A percentile compares a stretch with the other conserved stretches of the same genome.
Conservation (phyloP, 1,284 basidiomycete species). For the Microbotryum intermedium region DNA sequence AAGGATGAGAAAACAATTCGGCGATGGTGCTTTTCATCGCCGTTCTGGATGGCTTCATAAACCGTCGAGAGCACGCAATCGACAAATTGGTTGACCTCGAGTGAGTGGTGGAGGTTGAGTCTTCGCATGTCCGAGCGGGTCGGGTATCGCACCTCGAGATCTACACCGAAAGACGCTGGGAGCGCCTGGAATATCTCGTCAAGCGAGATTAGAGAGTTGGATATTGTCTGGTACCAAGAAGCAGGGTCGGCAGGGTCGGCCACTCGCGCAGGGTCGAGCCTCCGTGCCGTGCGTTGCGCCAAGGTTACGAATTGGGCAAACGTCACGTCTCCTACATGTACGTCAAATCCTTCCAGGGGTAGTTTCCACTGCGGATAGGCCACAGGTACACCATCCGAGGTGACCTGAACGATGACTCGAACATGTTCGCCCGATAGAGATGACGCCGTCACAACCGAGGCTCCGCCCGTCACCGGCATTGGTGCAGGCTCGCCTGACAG, state of each 20-base stretch:
- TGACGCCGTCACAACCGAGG: conserved; percentile 60
- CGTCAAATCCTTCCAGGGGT: conserved; percentile 63
- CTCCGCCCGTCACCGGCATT: conserved; percentile 5
- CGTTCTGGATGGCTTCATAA: conserved; percentile 48
- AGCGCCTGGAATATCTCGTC: conserved; percentile 63
- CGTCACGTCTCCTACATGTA: conserved; percentile 75
- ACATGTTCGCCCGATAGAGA: conserved; percentile 82
- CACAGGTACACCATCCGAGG: conserved; percentile 79
- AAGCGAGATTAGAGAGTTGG: conserved; percentile 58
- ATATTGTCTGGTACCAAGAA: conserved; percentile 54
- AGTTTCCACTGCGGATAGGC: conserved; percentile 63
- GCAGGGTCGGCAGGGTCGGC: conserved; percentile 39
- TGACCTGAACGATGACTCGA: conserved; percentile 81
- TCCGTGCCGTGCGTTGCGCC: conserved; percentile 49
- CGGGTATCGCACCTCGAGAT: conserved; percentile 65
- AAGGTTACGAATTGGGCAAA: conserved; percentile 66
- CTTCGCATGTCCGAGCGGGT: conserved; percentile 45
- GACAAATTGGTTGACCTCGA: conserved; percentile 69
- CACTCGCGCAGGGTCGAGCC: conserved; percentile 34
- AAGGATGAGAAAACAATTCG: conserved; percentile 76
- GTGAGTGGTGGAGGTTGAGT: conserved; percentile 39
- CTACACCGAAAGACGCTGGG: conserved; percentile 63
- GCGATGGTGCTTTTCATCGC: conserved; percentile 15
- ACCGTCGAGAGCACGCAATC: conserved; percentile 73
- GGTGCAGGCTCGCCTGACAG: conserved; percentile 9